Evolutionary conservation across 1,284 basidiomycete genomes (phyloP).

Genomic region (Ceratobasidium sp.): DNA sequence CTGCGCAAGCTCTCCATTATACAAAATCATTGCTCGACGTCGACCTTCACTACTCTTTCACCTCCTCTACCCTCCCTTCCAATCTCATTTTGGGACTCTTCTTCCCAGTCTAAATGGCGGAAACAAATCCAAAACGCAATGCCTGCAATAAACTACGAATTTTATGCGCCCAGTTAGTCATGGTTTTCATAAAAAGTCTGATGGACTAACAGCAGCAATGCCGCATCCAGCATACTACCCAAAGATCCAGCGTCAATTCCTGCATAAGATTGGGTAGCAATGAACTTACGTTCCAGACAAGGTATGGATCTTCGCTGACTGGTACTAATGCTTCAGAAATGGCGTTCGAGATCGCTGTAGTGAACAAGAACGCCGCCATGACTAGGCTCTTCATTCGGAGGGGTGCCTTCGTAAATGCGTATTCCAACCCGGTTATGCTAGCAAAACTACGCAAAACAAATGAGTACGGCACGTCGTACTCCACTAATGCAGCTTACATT

Average conservation of each 20-base stretch:
- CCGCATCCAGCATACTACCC: neutral
- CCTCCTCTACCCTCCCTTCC: slow-evolving; percentile 4
- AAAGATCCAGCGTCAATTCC: no score
- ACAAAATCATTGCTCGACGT: slow-evolving; percentile 17
- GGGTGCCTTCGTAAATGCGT: slow-evolving; percentile 86
- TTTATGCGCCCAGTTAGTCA: neutral
- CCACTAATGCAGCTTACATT: neutral
- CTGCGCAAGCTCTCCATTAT: neutral
- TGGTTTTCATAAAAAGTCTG: neutral
- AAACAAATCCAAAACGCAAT: slow-evolving; percentile 33
- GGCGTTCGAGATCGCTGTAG: slow-evolving; percentile 1
- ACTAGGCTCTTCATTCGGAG: slow-evolving; percentile 82
- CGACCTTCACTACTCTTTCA: slow-evolving; percentile 1
- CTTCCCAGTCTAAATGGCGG: slow-evolving; percentile 16
- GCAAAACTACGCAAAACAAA: slow-evolving; percentile 65
- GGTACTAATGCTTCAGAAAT: slow-evolving; percentile 7
- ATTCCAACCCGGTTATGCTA: slow-evolving; percentile 78
- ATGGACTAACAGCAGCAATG: neutral
- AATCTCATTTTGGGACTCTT: slow-evolving; percentile 24
- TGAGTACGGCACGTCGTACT: neutral
- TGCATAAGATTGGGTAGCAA: neutral
- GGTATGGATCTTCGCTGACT: slow-evolving; percentile 33
- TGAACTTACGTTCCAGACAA: slow-evolving; percentile 38
- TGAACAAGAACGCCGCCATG: slow-evolving; percentile 73
- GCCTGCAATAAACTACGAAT: slow-evolving; percentile 14